Base-by-base conservation (phyloP, 805 yeast genomes). In the Scheffersomyces amazonensis region DNA sequence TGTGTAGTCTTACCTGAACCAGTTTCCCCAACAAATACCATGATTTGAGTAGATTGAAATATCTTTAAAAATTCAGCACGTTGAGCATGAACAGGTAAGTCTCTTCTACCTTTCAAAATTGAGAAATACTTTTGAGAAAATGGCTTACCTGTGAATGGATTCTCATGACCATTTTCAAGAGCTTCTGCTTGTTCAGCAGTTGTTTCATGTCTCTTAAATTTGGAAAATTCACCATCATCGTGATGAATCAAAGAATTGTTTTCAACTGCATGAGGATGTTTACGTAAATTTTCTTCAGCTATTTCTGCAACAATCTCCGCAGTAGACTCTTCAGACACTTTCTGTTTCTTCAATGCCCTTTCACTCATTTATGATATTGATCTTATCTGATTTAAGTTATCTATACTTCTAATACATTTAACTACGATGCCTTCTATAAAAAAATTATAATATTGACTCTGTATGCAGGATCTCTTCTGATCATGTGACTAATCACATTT, bases 1-100 rank as follows among this genome's bases (percentile, higher is more conserved):
- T 91, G 99, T 1, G 99, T 91, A 18, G 98, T 91, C 64, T 91
- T 91, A 78, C 99, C 99, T 21, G 96, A 88, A 69, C 99, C 99
- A 4, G 99, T 91, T 61, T 91, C 99, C 71, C 99, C 99, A 36
- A 93, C 98, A 63, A 93, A 88, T 25, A 91, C 98, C 95, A 93
- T 85, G 58, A 91, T 86, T 65, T 91, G 99, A 27, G 91, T 81
- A 16, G 75, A 67, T 46, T 91, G 98, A 64, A 84, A 93, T 41
- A 87, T 80, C 47, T 75, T 73, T 41, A 93, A 73, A 60, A 93
- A 93, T 64, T 91, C 96, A 37, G 80, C 84, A 58, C 98, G 76
- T 64, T 93, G 96, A 20, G 89, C 80, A 64, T 91, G 96, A 16
- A 93, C 98, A 2, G 99, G 99, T 44, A 93, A 73, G 44, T 87